Evolutionary conservation across 1,284 basidiomycete genomes (phyloP), one percentile per base, ranked within the genome.

Genomic region (Xerocomus minutiporus): DNA sequence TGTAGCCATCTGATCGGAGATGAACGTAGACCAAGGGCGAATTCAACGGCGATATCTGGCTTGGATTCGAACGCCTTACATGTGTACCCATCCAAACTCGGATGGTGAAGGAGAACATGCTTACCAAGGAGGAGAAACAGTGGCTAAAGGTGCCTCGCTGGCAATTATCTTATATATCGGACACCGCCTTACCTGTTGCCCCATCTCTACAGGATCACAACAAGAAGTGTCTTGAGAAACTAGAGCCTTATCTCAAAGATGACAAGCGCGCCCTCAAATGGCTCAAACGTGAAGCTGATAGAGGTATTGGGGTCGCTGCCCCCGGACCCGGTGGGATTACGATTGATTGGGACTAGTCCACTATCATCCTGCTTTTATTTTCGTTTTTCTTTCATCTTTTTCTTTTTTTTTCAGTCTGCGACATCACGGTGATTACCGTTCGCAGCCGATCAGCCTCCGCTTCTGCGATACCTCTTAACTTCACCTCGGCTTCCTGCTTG

Each of bases 51-150:
- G 78, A 84, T 59, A 72, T 82, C 39, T 96, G 89, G 87, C 80
- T 94, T 25, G 85, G 84, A 5, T 96, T 95, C 66, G 91, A 95
- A 71, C 84, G 89, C 11, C 75, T 96, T 57, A 95, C 94, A 3
- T 88, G 86, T 68, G 93, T 95, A 5, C 96, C 97, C 0, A 97
- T 99, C 64, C 91, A 96, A 73, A 91, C 90, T 3, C 82, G 84
- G 60, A 88, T 99, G 80, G 84, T 98, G 51, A 91, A 94, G 64
- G 84, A 87, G 52, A 75, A 71, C 39, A 83, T 98, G 79, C 78
- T 98, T 57, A 84, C 84, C 11, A 88, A 86, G 63, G 86, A 88
- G 53, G 94, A 99, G 76, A 87, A 87, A 62, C 72, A 81, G 54
- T 97, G 95, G 95, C 66, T 99, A 51, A 95, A 93, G 78, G 86